Evolutionary conservation across 208 protist genomes (phyloP).

Genomic region (Trypanosoma lewisi): DNA sequence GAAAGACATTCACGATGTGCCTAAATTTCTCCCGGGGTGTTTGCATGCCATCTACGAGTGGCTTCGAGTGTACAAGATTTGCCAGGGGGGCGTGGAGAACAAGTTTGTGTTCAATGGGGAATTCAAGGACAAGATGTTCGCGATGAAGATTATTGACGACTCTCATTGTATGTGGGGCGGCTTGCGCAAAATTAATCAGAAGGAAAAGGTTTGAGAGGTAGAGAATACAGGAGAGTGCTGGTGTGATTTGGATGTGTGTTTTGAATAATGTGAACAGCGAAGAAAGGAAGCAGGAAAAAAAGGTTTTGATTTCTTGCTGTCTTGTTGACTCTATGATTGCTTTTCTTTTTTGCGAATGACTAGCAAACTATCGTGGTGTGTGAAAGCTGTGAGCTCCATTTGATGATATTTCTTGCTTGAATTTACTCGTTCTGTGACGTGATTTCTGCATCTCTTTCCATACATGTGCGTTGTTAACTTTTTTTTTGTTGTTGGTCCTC

Average conservation of each 20-base stretch:
- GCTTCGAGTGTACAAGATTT: slow-evolving; percentile 93
- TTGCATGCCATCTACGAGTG: slow-evolving; percentile 88
- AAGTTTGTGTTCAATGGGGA: slow-evolving; percentile 91
- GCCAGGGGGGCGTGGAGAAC: slow-evolving; percentile 89
- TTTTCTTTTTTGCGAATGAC: too few relatives aligned
- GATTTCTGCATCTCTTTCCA: too few relatives aligned
- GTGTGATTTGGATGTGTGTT: too few relatives aligned
- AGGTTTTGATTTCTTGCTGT: not conserved
- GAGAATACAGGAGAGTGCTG: not conserved
- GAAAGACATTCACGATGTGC: slow-evolving; percentile 88
- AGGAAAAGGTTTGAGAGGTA: slow-evolving; percentile 59
- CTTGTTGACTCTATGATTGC: too few relatives aligned
- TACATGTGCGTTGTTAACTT: too few relatives aligned
- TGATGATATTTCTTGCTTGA: too few relatives aligned
- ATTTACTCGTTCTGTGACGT: too few relatives aligned
- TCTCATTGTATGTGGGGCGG: slow-evolving; percentile 93
- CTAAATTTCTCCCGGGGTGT: slow-evolving; percentile 87
- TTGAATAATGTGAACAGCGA: not conserved
- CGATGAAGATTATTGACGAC: slow-evolving; percentile 86
- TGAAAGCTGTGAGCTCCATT: too few relatives aligned
- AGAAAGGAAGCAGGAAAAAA: not conserved
- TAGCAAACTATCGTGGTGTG: too few relatives aligned
- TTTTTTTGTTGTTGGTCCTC: too few relatives aligned
- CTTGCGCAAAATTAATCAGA: slow-evolving; percentile 85
- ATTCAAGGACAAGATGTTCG: slow-evolving; percentile 84